Conservation (phyloP, 2,329 filamentous ascomycete genomes). For the Pseudomassariella vexata region DNA sequence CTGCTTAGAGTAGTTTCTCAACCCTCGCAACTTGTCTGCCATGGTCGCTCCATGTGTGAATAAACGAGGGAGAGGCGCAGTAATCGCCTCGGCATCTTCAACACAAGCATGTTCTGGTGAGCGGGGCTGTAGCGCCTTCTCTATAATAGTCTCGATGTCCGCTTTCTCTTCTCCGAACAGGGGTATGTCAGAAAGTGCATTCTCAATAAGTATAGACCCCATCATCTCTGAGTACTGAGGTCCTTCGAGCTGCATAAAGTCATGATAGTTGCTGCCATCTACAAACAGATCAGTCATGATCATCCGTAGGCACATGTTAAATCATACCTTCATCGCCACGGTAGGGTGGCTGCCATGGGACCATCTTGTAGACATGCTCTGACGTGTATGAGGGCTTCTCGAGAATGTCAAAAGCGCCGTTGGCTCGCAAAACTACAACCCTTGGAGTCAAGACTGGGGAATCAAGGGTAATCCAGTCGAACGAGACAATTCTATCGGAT, state of each 20-base stretch:
- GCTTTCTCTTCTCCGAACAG: slow-evolving; percentile 50
- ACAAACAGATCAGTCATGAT: slow-evolving; percentile 14
- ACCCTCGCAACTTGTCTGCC: slow-evolving; percentile 41
- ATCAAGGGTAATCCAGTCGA: slow-evolving; percentile 60
- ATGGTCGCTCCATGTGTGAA: slow-evolving; percentile 36
- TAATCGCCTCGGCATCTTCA: slow-evolving; percentile 29
- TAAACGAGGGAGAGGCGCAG: slow-evolving; percentile 29
- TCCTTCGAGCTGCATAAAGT: slow-evolving; percentile 54
- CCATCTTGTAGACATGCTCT: slow-evolving; percentile 53
- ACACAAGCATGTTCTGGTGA: slow-evolving; percentile 26
- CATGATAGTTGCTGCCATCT: slow-evolving; percentile 48
- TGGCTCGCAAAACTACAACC: slow-evolving; percentile 54
- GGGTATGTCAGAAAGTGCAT: slow-evolving; percentile 46
- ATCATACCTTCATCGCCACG: slow-evolving; percentile 47
- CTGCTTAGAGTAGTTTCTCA: slow-evolving; percentile 32
- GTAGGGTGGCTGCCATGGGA: slow-evolving; percentile 56
- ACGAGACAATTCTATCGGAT: slow-evolving; percentile 59
- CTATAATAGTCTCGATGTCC: slow-evolving; percentile 34
- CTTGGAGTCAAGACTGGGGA: slow-evolving; percentile 50
- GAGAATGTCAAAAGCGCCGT: slow-evolving; percentile 55
- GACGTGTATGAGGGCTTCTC: slow-evolving; percentile 54
- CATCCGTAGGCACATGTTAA: too few relatives aligned
- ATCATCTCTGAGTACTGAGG: slow-evolving; percentile 46
- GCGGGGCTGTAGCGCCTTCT: slow-evolving; percentile 31
- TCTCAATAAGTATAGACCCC: slow-evolving; percentile 47